Conservation (phyloP, 2,329 filamentous ascomycete genomes). For the Fusarium humuli region DNA sequence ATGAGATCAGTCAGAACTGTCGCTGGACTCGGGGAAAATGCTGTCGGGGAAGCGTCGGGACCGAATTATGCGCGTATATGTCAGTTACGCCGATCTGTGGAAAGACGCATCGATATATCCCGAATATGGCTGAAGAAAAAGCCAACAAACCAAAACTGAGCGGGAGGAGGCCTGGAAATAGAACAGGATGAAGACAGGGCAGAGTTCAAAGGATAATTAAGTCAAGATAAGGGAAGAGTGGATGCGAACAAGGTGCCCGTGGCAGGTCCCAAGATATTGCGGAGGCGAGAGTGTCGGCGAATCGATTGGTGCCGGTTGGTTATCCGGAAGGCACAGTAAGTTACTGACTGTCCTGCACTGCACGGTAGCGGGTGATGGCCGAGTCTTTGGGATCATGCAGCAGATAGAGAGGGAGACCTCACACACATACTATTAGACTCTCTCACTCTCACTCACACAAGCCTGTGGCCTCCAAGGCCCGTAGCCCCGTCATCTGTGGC, state of each 20-base stretch:
- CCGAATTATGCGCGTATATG: conserved; percentile 2
- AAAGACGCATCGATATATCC: conserved; percentile 5
- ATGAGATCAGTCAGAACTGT: conserved; percentile 3
- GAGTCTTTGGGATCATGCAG: conserved; percentile 39
- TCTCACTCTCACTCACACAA: conserved; percentile 19
- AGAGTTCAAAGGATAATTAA: conserved; percentile 27
- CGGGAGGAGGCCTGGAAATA: conserved; percentile 18
- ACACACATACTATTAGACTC: neutral
- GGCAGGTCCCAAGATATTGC: conserved; percentile 48
- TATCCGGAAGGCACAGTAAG: conserved; percentile 38
- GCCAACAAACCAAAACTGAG: conserved; percentile 2
- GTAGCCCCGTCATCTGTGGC: conserved; percentile 36
- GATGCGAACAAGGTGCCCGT: conserved; percentile 42
- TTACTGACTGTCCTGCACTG: conserved; percentile 17
- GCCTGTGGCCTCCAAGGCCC: conserved; percentile 38
- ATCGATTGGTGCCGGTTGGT: conserved; percentile 41
- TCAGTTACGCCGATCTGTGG: conserved; percentile 1
- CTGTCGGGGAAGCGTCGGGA: conserved; percentile 10
- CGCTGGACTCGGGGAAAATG: conserved; percentile 8
- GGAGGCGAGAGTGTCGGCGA: conserved; percentile 46
- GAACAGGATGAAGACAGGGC: conserved; percentile 25
- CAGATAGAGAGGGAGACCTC: neutral
- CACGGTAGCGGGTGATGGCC: conserved; percentile 27
- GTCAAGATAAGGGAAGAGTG: conserved; percentile 43
- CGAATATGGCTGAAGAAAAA: conserved; percentile 15